Base-by-base conservation (phyloP, 768 basidiomycete genomes). In the Lentinus tigrinus region DNA sequence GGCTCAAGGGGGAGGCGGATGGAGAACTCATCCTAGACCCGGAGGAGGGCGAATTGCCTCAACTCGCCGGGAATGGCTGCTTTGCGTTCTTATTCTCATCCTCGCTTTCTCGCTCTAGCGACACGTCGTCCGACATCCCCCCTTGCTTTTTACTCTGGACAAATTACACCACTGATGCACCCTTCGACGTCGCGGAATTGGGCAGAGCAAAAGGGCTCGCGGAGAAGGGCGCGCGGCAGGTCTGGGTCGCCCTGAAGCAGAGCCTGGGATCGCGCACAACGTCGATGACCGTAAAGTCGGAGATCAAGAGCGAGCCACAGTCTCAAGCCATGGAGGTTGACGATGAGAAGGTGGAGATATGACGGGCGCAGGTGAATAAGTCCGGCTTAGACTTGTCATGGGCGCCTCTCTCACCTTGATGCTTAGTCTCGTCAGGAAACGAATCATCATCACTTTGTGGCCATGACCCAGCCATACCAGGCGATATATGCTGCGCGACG, bases 61-160 rank as follows among this genome's bases (percentile, higher is more conserved):
- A 55, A 0, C 64, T 82, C 0, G 72, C 66, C 1, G 81, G 75
- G 6, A 72, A 76, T 4, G 89, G 89, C 0, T 85, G 85, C 63
- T 91, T 92, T 63, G 89, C 87, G 0, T 93, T 90, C 70, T 63
- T 88, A 54, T 78, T 79, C 19, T 72, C 72, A 0, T 68, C 71
- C 13, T 67, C 68, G 36, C 60, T 70, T 57, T 58, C 71, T 39
- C 69, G 67, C 56, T 63, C 71, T 13, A 58, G 68, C 19, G 66
- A 60, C 3, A 34, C 46, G 2, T 42, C 48, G 17, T 13, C 28
- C 3, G 58, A 56, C 44, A 23, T 55, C 5, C 62, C 67, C 16
- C 51, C 54, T 1, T 57, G 62, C 26, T 56, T 68, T 10, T 38
- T 64, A 40, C 46, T 87, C 9, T 87, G 85, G 85, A 78, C 81